Conservation (phyloP, 371 early-diverging fungal species). For the Mucor plumbeus region DNA sequence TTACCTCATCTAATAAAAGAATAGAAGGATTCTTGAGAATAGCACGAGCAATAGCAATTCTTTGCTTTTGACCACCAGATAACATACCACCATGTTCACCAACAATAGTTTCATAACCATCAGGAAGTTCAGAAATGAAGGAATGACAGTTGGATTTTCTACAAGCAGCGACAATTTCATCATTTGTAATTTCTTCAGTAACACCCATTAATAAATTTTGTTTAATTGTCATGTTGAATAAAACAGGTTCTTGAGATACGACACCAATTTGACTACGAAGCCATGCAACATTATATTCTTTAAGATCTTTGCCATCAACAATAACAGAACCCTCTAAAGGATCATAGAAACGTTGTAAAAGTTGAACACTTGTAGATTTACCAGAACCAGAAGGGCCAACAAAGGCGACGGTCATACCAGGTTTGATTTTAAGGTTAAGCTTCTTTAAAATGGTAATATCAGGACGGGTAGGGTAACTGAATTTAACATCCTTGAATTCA, state of each 20-base stretch:
- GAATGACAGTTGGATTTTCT: conserved; percentile 75
- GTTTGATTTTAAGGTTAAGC: conserved; percentile 63
- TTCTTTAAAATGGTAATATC: conserved; percentile 71
- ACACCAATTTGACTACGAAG: conserved; percentile 82
- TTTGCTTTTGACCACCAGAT: conserved; percentile 81
- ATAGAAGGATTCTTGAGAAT: conserved; percentile 53
- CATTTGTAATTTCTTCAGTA: conserved; percentile 50
- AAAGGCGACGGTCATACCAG: conserved; percentile 81
- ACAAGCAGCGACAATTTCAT: conserved; percentile 66
- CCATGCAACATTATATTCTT: conserved; percentile 70
- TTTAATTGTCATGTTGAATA: conserved; percentile 83
- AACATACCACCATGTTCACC: conserved; percentile 75
- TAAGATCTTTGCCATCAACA: conserved; percentile 75
- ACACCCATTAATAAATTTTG: conserved; percentile 83
- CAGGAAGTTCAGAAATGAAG: conserved; percentile 77
- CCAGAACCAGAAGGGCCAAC: conserved; percentile 61
- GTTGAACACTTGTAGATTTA: conserved; percentile 87
- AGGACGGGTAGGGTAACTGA: conserved; percentile 78
- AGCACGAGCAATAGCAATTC: conserved; percentile 56
- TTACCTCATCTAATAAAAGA: conserved; percentile 52
- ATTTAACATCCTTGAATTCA: conserved; percentile 72
- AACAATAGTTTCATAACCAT: conserved; percentile 75
- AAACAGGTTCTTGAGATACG: conserved; percentile 88
- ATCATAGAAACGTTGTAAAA: conserved; percentile 92
- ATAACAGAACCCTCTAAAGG: conserved; percentile 64